Conservation (phyloP, 2,329 filamentous ascomycete species). For the Colletotrichum sp. region DNA sequence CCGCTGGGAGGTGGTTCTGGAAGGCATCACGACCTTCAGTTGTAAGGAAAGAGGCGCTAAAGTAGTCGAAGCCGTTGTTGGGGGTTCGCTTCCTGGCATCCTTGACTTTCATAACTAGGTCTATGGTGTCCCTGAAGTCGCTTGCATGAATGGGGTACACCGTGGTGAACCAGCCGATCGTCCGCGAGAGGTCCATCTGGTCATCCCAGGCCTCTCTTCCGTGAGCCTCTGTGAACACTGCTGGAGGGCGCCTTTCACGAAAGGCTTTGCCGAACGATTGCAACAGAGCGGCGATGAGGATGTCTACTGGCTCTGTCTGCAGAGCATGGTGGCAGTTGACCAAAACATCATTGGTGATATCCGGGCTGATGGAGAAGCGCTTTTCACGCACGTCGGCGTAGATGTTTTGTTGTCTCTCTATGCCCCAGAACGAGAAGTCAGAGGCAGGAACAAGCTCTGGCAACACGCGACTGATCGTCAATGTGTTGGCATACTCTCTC, state of each 20-base stretch:
- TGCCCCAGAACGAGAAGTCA: constrained; percentile 30
- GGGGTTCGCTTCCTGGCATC: constrained; percentile 21
- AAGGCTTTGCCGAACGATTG: constrained; percentile 34
- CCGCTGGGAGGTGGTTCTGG: constrained; percentile 39
- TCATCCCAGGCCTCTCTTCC: constrained; percentile 36
- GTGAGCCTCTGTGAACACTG: constrained; percentile 39
- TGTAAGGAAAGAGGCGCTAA: neutral
- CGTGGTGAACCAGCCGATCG: constrained; percentile 44
- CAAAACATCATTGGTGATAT: constrained; percentile 23
- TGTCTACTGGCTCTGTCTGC: constrained; percentile 37
- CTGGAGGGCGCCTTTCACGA: constrained; percentile 28
- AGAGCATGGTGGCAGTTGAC: constrained; percentile 27
- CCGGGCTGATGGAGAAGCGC: constrained; percentile 4
- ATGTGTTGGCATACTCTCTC: neutral
- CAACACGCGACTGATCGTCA: neutral
- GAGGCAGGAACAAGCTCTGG: constrained; percentile 21
- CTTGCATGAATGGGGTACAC: constrained; percentile 32
- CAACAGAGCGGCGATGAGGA: constrained; percentile 35
- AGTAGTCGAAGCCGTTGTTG: constrained; percentile 11
- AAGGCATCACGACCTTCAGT: neutral
- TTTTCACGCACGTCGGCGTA: constrained; percentile 26
- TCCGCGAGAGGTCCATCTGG: constrained; percentile 32
- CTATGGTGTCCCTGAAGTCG: constrained; percentile 4
- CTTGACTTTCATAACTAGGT: constrained; percentile 25
- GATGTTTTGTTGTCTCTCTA: constrained; percentile 19